These are phyloP conservation scores for Peniophora sp. DNA, from an alignment of 1,284 basidiomycete genomes.

Conservation along the genomic window DNA sequence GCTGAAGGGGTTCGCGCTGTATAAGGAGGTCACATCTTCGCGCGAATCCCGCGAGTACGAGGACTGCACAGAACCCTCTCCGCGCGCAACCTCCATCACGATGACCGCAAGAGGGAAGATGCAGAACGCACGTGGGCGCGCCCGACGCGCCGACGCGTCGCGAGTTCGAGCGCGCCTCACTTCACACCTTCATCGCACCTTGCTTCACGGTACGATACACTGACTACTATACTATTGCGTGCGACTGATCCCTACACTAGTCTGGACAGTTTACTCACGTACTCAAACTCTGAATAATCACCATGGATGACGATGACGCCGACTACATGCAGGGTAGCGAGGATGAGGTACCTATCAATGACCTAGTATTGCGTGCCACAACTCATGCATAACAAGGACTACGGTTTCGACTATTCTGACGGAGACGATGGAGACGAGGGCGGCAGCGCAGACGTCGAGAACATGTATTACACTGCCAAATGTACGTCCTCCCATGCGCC, in stretches of 20 bases:
- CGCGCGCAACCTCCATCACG: not conserved
- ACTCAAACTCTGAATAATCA: no score
- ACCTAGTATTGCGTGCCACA: constrained; percentile 4
- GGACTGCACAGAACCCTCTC: constrained; percentile 3
- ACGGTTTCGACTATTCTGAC: constrained; percentile 96
- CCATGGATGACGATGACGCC: constrained; percentile 84
- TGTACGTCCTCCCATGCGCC: constrained; percentile 41
- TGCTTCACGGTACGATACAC: no score
- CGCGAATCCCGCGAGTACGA: constrained; percentile 39
- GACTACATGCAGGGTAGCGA: constrained; percentile 85
- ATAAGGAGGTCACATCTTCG: constrained; percentile 66
- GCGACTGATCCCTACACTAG: no score
- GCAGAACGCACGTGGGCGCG: no score
- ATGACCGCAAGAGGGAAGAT: no score
- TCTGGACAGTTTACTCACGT: no score
- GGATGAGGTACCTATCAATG: constrained; percentile 52
- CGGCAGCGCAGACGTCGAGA: constrained; percentile 91
- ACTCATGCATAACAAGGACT: constrained; percentile 53
- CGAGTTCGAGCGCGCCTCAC: no score
- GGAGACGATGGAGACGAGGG: constrained; percentile 76
- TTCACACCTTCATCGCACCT: no score
- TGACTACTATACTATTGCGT: no score
- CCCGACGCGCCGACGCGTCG: no score
- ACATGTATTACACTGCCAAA: constrained; percentile 98
- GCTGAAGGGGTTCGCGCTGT: constrained; percentile 79